Conservation (phyloP, 2,329 filamentous ascomycete species). For the Pseudogymnoascus destructans region DNA sequence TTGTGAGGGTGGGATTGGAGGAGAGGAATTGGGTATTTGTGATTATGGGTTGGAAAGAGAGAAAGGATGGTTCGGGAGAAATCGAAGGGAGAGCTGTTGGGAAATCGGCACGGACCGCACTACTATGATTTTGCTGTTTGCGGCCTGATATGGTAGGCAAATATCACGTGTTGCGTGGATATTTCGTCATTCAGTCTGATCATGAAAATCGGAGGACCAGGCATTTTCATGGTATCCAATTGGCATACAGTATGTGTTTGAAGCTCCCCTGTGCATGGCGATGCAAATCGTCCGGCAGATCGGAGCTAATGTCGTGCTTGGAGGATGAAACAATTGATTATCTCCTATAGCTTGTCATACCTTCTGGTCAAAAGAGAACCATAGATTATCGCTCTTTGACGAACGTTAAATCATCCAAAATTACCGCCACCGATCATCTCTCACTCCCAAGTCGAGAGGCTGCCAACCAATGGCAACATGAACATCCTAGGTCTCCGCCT, state of each 20-base stretch:
- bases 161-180: neutral
- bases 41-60: constrained; percentile 10
- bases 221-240: neutral
- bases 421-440: neutral
- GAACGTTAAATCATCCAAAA: neutral
- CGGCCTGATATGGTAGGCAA: neutral
- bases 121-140: constrained; percentile 3
- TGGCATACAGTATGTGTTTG: neutral
- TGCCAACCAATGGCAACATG: neutral
- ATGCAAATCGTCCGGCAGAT: neutral
- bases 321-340: neutral
- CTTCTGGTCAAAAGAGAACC: neutral
- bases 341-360: neutral
- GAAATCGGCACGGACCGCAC: constrained; percentile 7
- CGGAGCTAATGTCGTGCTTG: neutral
- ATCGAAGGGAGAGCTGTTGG: constrained; percentile 6
- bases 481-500: neutral
- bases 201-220: constrained; percentile 5
- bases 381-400: neutral
- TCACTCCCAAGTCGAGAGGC: neutral
- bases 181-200: constrained; percentile 7
- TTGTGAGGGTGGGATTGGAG: constrained; percentile 14
- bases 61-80: constrained; percentile 8
- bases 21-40: constrained; percentile 13
- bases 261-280: neutral